Evolutionary conservation across 2,329 filamentous ascomycete species (phyloP).

Genomic region (Zalaria obscura): DNA sequence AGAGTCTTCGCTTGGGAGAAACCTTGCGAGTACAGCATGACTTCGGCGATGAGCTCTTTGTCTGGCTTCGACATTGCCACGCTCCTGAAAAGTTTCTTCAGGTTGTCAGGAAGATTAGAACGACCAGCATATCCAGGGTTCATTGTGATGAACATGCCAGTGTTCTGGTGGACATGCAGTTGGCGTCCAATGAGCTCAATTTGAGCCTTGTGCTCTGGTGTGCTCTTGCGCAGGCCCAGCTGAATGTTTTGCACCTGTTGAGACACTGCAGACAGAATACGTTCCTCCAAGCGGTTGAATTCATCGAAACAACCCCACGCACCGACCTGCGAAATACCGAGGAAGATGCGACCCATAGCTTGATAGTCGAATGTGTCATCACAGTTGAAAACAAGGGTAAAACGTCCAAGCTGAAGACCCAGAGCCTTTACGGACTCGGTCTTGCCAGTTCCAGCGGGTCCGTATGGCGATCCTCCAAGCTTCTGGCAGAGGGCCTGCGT

Average conservation of each 20-base stretch:
- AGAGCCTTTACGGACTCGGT: constrained; percentile 98
- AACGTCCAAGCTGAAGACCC: constrained; percentile 88
- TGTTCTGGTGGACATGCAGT: constrained; percentile 78
- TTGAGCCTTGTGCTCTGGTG: constrained; percentile 67
- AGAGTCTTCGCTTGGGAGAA: constrained; percentile 93
- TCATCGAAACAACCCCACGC: constrained; percentile 99
- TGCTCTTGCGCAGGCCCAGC: constrained; percentile 76
- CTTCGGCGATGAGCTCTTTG: constrained; percentile 97
- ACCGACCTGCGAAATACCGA: constrained; percentile 96
- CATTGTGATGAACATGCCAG: constrained; percentile 99
- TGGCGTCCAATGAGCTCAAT: constrained; percentile 92
- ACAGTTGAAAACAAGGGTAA: constrained; percentile 98
- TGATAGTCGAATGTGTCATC: constrained; percentile 99
- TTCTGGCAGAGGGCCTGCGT: constrained; percentile 92
- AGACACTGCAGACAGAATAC: constrained; percentile 93
- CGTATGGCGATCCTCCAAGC: constrained; percentile 91
- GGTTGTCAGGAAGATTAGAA: constrained; percentile 93
- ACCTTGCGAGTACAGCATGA: constrained; percentile 99
- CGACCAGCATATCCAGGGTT: constrained; percentile 97
- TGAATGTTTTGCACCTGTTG: constrained; percentile 99
- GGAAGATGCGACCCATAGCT: constrained; percentile 97
- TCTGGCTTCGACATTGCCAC: constrained; percentile 99
- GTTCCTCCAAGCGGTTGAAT: constrained; percentile 97
- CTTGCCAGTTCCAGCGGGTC: constrained; percentile 94
- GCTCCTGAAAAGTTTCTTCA: constrained; percentile 99